Percentiles rank a stretch among this genome's conserved stretches.
phyloP scores from a whole-genome alignment of 2,329 filamentous ascomycete genomes.

The Aureobasidium sp. region DNA sequence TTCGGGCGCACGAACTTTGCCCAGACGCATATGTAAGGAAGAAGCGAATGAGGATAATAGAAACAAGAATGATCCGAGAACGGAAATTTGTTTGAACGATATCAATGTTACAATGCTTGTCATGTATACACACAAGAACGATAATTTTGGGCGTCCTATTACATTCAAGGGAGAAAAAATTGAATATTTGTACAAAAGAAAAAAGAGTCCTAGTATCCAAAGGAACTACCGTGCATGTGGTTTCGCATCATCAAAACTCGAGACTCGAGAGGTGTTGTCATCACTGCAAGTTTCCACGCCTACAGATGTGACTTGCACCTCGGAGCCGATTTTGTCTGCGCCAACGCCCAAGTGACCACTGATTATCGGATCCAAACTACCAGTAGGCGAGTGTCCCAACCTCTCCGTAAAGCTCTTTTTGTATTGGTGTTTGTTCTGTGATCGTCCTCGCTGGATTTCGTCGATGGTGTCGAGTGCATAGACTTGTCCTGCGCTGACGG shows the following conservation, averaged over 20 bases:
- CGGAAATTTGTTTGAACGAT: too few relatives aligned
- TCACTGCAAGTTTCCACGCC: neutral
- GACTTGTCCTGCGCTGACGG: conserved; percentile 18
- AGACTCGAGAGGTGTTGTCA: neutral
- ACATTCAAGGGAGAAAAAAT: too few relatives aligned
- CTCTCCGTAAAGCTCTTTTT: neutral
- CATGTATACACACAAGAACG: too few relatives aligned
- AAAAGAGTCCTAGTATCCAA: neutral
- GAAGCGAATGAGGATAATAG: too few relatives aligned
- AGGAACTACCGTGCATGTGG: neutral
- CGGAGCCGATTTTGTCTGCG: neutral
- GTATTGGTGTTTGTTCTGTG: neutral
- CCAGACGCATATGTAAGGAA: too few relatives aligned
- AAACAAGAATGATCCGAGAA: too few relatives aligned
- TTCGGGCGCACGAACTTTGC: too few relatives aligned
- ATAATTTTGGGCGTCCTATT: too few relatives aligned
- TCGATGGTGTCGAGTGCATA: conserved; percentile 2
- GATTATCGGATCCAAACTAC: conserved; percentile 20
- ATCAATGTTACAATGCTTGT: too few relatives aligned
- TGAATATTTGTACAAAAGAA: neutral
- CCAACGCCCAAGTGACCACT: neutral
- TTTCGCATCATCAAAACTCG: neutral
- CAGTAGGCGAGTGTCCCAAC: conserved; percentile 14
- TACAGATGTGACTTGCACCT: neutral
- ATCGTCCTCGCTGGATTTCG: conserved; percentile 9